Evolutionary conservation across 2,329 filamentous ascomycete species (phyloP), one percentile per base, ranked within the genome.

Genomic region (Aureobasidium subglaciale): DNA sequence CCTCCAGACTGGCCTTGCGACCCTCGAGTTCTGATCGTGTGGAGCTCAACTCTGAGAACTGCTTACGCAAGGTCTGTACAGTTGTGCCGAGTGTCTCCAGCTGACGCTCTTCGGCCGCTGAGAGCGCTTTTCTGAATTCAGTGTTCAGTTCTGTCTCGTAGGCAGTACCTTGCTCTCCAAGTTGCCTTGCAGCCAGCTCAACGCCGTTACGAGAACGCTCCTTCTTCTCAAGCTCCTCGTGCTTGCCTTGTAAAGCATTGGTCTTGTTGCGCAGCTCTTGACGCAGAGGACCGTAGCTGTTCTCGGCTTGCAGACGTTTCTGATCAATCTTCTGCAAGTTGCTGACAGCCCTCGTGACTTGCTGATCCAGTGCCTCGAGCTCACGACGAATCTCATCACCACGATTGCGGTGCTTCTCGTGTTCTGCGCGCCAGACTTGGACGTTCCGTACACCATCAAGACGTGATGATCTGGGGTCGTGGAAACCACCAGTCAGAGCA

Each of bases 401-500:
- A 55, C 87, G 81, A 13, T 75, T 76, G 56, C 81, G 76, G 54
- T 90, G 79, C 9, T 75, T 72, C 45, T 96, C 90, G 61, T 83
- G 87, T 65, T 89, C 84, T 49, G 84, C 79, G 32, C 90, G 83
- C 77, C 87, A 89, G 64, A 83, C 85, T 55, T 84, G 83, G 29
- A 92, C 82, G 5, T 83, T 79, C 58, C 86, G 85, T 27, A 96
- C 86, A 25, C 87, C 90, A 64, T 92, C 86, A n/a, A 97, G 78
- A 20, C 92, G 86, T 1, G 92, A 97, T 62, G 85, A 86, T 30
- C 87, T 82, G 10, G 87, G 83, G 67, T 99, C 93, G 60, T 96
- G 87, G 67, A 87, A 99, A 64, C 93, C 93, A 76, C 93, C 93
- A 46, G 90, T 96, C 75, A 99, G 83, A 13, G 91, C 92, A 71